phyloP scores from a whole-genome alignment of 768 basidiomycete species.

The Phallus indusiatus region DNA sequence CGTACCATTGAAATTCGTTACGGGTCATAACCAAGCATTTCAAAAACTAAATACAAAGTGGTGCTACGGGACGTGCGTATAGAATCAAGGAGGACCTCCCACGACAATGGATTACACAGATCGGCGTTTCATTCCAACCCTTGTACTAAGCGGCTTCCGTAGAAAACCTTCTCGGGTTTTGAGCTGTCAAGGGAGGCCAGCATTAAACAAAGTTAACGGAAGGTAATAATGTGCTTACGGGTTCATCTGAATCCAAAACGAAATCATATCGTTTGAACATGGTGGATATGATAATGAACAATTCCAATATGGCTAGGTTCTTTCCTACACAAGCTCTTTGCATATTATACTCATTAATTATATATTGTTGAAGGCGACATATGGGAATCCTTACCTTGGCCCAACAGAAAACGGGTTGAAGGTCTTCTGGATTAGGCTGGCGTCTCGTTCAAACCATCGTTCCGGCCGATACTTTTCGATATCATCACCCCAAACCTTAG shows the following conservation, averaged over 20 bases:
- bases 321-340: constrained; percentile 73
- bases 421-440: constrained; percentile 49
- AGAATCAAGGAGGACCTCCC: neutral
- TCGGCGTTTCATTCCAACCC: constrained; percentile 63
- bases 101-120: constrained; percentile 19
- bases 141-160: constrained; percentile 68
- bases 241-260: constrained; percentile 51
- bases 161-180: constrained; percentile 80
- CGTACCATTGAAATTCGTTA: no score
- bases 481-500: constrained; percentile 68
- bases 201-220: constrained; percentile 8
- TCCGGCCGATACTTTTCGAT: constrained; percentile 69
- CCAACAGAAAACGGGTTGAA: constrained; percentile 86
- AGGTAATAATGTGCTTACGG: constrained; percentile 30
- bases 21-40: no score
- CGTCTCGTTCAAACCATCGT: constrained; percentile 71
- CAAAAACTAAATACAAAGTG: no score
- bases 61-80: neutral
- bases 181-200: constrained; percentile 32
- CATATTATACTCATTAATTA: neutral
- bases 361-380: neutral
- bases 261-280: constrained; percentile 70
- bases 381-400: constrained; percentile 42
- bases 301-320: constrained; percentile 71
- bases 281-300: constrained; percentile 74